A percentile compares a stretch with the other conserved stretches of the same genome.
These are phyloP conservation scores for Naganishia cerealis DNA, from an alignment of 1,284 basidiomycete species.

Conservation along the genomic window DNA sequence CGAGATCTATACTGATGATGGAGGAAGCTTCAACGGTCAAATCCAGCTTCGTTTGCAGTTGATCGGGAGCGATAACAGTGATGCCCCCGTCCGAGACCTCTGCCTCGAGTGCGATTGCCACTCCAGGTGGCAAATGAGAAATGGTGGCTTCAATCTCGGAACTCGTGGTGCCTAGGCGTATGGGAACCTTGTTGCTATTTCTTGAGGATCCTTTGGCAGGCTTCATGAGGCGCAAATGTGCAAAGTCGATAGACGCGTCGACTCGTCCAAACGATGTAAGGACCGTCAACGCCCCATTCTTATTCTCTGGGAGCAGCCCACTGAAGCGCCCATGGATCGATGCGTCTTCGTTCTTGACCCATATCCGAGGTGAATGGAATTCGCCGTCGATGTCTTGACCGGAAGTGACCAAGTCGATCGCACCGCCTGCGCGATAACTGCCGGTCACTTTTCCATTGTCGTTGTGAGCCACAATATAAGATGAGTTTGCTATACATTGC, in stretches of 20 bases:
- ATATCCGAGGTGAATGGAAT: conserved; percentile 6
- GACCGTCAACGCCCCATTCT: conserved; percentile 11
- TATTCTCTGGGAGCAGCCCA: conserved; percentile 2
- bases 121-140: background rate
- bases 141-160: conserved; percentile 13
- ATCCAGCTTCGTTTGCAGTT: conserved; percentile 3
- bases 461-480: conserved; percentile 6
- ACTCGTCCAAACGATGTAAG: conserved; percentile 16
- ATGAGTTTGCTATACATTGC: conserved; percentile 15
- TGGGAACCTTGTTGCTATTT: background rate
- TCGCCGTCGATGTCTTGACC: conserved; percentile 3
- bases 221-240: background rate
- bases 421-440: conserved; percentile 1
- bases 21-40: background rate
- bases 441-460: conserved; percentile 1
- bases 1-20: conserved; percentile 4
- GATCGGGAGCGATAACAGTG: conserved; percentile 12
- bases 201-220: background rate
- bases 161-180: conserved; percentile 5
- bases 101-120: conserved; percentile 7
- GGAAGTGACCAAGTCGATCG: conserved; percentile 15
- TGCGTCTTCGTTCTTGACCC: background rate
- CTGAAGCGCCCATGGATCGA: background rate
- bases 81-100: background rate
- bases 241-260: conserved; percentile 18